phyloP scores from a whole-genome alignment of 495 filamentous ascomycete genomes.

The Choiromyces venosus region DNA sequence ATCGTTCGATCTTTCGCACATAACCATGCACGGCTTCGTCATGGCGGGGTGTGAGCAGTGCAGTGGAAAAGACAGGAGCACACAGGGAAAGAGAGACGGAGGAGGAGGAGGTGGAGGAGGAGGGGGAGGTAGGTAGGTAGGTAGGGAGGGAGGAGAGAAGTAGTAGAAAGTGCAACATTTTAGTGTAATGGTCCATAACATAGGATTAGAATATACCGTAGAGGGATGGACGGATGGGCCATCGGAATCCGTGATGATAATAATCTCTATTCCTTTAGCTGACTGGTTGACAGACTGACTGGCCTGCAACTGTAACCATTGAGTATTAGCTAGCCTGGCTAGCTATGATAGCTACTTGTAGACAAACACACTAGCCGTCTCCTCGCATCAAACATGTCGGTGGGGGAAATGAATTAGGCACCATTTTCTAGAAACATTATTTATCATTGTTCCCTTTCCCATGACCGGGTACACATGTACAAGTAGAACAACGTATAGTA shows the following conservation, averaged over 20 bases:
- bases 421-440: background rate
- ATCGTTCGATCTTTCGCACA: conserved; percentile 4
- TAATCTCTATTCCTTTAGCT: background rate
- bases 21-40: background rate
- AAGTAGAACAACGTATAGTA: background rate
- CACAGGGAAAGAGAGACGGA: background rate
- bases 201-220: background rate
- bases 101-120: background rate
- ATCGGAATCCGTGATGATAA: background rate
- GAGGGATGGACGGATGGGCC: background rate
- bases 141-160: background rate
- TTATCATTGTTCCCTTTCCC: background rate
- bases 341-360: no score
- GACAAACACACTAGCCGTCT: background rate
- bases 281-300: background rate
- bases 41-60: conserved; percentile 8
- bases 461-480: background rate
- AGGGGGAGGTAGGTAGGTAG: background rate
- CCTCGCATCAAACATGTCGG: background rate
- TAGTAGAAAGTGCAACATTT: background rate
- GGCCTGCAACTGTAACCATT: background rate
- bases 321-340: background rate
- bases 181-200: background rate
- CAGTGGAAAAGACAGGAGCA: background rate
- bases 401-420: conserved; percentile 1